Base-by-base conservation (phyloP, 139 green algal species). In the Haematococcus sp. region DNA sequence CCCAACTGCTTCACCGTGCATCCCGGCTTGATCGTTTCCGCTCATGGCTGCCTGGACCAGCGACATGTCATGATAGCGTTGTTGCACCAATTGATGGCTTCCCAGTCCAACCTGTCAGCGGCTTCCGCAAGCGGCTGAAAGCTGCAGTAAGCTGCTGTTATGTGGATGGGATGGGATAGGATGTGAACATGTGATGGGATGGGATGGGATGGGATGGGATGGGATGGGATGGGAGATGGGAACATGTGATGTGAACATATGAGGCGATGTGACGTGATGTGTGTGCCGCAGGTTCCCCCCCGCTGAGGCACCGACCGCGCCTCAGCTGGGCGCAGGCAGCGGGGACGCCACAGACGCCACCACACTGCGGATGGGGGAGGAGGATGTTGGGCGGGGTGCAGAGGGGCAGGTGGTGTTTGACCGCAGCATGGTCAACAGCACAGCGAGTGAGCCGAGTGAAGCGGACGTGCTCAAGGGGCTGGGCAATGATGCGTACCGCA, bases 401-500 rank as follows among this genome's bases (percentile, higher is more conserved):
- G 58, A 27, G 28, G 25, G 20, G 25, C 58, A 65, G 27, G 63
- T 78, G 73, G 73, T 68, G 16, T 63, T 51, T 27, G 73, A 78
- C 58, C 63, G 63, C 9, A 73, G 49, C 1, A 15, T 66, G 5
- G 25, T 78, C 25, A 78, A 73, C 52, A 32, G n/a, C 32, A 49
- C 73, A 55, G 72, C 63, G 40, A 49, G 40, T 49, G 40, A 68
- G 31, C 60, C 60, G 32, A 20, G n/a, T 30, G 71, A 83, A 65
- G 70, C 71, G 11, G 71, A 78, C 65, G 31, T 33, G 55, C 66
- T 83, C 1, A 65, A 43, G 64, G 56, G 75, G 34, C 44, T 27
- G 34, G 77, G 77, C 65, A 83, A 83, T 64, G 35, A 55, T 17
- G 77, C 71, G 0, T 83, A 76, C 70, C 25, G 51, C 49, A 32